Base-by-base conservation (phyloP, 768 basidiomycete genomes). In the Phaffia tasmanica region DNA sequence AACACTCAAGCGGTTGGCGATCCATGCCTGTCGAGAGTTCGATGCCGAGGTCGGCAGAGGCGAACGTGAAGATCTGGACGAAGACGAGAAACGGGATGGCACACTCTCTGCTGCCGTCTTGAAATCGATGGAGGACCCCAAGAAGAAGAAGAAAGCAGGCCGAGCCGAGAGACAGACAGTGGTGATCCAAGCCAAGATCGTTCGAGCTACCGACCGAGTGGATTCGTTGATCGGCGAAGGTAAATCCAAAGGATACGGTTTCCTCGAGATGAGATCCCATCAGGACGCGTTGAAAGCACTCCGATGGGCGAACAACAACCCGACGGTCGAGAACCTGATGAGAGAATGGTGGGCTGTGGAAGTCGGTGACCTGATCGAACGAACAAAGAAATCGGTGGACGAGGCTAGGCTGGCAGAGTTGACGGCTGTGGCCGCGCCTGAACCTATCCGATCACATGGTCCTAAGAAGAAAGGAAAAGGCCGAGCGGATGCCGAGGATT, bases 261-360 rank as follows among this genome's bases (percentile, higher is more conserved):
- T 99, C 78, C 73, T 98, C 42, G 94, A 98, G 79, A 83, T 95
- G 82, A 79, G 84, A 57, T 82, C 79, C 30, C 95, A 99, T 72
- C 84, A 86, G 6, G 90, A 98, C 74, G 91, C 94, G 7, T 79
- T 99, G 27, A 86, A 88, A 29, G 86, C 97, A 6, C 77, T 98
- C 55, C 82, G 95, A 46, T 98, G 89, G 89, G 86, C 88, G 30
- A 99, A 98, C 78, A 92, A 90, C 74, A 93, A 95, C 74, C 77
- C 82, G 0, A 82, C 80, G 3, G 81, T 87, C 0, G 81, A 80
- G 1, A 71, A 74, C 6, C 77, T 97, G 65, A 84, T 92, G 72
- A 81, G 83, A 70, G 79, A 79, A 62, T 91, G 94, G 95, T 90
- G 87, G 86, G 85, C 84, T 72, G 86, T 86, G 59, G 92, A 95